Evolutionary conservation across 192 early-diverging fungal species (phyloP).

Genomic region (Coemansia sp.): DNA sequence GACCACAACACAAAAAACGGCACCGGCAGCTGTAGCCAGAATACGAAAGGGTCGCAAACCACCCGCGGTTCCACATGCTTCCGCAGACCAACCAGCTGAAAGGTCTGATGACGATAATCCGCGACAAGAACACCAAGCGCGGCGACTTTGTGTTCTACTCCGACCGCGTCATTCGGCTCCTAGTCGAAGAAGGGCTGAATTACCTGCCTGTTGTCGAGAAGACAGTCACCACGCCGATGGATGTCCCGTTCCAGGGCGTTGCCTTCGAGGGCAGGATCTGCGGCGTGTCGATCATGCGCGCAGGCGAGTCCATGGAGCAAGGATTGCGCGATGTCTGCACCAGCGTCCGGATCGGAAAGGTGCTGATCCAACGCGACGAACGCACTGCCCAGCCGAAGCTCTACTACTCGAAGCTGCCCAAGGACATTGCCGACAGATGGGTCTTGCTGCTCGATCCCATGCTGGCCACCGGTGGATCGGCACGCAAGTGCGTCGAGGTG

Average conservation of each 20-base stretch:
- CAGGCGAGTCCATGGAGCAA: slow-evolving; percentile 93
- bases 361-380: slow-evolving; percentile 94
- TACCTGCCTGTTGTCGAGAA: slow-evolving; percentile 84
- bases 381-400: slow-evolving; percentile 88
- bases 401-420: slow-evolving; percentile 91
- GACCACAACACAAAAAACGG: background rate
- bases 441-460: slow-evolving; percentile 91
- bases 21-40: slow-evolving; percentile 19
- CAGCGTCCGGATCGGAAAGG: slow-evolving; percentile 92
- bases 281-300: slow-evolving; percentile 94
- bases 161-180: slow-evolving; percentile 79
- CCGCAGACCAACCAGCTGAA: slow-evolving; percentile 73
- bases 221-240: slow-evolving; percentile 78
- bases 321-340: slow-evolving; percentile 81
- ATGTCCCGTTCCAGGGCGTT: slow-evolving; percentile 68
- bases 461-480: slow-evolving; percentile 96
- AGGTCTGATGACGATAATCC: slow-evolving; percentile 83
- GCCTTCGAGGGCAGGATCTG: slow-evolving; percentile 85
- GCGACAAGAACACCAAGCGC: slow-evolving; percentile 72
- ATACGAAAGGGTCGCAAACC: slow-evolving; percentile 30
- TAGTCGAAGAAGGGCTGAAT: slow-evolving; percentile 94
- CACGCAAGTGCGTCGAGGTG: slow-evolving; percentile 88
- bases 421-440: slow-evolving; percentile 79
- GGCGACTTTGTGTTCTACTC: slow-evolving; percentile 95
- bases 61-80: slow-evolving; percentile 67